These are phyloP conservation scores for Rhizopus arrhizus DNA, from an alignment of 371 early-diverging fungal species.

Conservation along the genomic window DNA sequence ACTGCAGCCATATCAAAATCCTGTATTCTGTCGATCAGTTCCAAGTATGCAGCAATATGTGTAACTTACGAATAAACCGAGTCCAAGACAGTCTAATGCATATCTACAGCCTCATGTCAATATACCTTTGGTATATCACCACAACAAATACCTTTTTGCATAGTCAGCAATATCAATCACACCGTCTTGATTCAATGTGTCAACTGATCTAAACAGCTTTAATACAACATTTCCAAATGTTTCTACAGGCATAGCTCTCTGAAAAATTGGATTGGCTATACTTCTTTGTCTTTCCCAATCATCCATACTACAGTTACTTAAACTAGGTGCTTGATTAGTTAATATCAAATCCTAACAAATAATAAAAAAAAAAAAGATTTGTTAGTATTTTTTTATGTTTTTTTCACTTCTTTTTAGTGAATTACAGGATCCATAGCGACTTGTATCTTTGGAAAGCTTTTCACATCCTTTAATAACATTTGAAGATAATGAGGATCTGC, in stretches of 20 bases:
- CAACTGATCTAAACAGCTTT: constrained; percentile 25
- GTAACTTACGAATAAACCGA: constrained; percentile 16
- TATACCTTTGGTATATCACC: background rate
- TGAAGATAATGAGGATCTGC: constrained; percentile 32
- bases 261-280: constrained; percentile 44
- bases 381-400: background rate
- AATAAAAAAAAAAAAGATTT: background rate
- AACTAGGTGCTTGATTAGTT: constrained; percentile 18
- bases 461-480: constrained; percentile 23
- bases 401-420: background rate
- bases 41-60: too few relatives aligned
- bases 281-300: constrained; percentile 18
- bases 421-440: constrained; percentile 27
- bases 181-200: constrained; percentile 6
- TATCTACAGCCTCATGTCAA: constrained; percentile 11
- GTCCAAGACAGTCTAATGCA: constrained; percentile 21
- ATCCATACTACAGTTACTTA: constrained; percentile 13
- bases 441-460: constrained; percentile 28
- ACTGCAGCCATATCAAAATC: constrained; percentile 18
- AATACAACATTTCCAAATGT: constrained; percentile 28
- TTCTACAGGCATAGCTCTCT: constrained; percentile 32
- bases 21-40: constrained; percentile 1
- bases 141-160: constrained; percentile 14
- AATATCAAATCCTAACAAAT: constrained; percentile 18
- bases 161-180: constrained; percentile 16